Evolutionary conservation across 495 filamentous ascomycete species (phyloP), one percentile per base, ranked within the genome.

Genomic region (Glarea lozoyensis): DNA sequence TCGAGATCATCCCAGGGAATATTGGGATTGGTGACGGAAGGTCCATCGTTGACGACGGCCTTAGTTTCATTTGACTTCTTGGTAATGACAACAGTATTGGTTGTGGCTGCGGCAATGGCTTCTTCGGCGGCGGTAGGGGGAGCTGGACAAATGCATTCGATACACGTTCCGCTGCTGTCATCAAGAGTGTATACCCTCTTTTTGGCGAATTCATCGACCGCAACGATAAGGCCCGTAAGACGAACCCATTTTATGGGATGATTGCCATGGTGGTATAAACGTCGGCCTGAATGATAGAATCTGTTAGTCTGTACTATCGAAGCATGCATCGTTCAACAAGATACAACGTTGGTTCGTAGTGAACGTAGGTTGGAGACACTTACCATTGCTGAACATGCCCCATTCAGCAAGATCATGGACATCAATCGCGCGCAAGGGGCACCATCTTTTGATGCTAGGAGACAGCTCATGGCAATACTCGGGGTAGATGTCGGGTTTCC

Each of bases 221-320:
- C 82, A 36, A 94, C 81, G 15, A 98, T 72, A 12, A 81, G 59
- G 10, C 90, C 92, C 17, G 82, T 72, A 13, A 96, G 52, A 48
- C 80, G 76, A 30, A 92, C 76, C 75, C 79, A 95, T 69, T 79
- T 81, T 46, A 97, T 82, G 0, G 93, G 92, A 60, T 97, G 88
- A 66, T 96, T 96, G 24, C 72, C 56, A 65, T 82, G 69, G 65
- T 90, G 88, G 65, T 76, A 92, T 15, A 90, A 63, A 86, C 79
- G 40, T 75, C 81, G 89, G 47, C 34, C 53, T 50, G 20, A 20
- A 6, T 2, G 5, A 9, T 15, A 6, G 5, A 35, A 15, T 29
- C 7, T 29, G 25, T 29, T 29, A 29, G 25, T n/a, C n/a, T n/a
- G n/a, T n/a, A n/a, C n/a, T n/a, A n/a, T n/a, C n/a, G n/a, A n/a